Percentiles rank a stretch among this genome's conserved stretches.
Evolutionary conservation across 768 basidiomycete species (phyloP).

Genomic region (Naematelia aurantialba): DNA sequence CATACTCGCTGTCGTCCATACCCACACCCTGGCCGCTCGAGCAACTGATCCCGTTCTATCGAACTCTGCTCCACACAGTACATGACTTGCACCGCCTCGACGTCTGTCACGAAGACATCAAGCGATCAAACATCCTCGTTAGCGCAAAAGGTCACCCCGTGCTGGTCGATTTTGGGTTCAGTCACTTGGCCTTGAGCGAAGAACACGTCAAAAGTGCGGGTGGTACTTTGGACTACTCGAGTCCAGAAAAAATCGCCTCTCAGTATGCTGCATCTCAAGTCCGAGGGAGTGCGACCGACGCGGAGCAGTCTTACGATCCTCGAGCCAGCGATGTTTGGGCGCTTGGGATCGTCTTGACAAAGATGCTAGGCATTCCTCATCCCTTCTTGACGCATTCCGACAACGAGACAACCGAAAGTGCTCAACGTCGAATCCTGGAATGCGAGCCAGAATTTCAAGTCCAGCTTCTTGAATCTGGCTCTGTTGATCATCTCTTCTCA

Average conservation of each 20-base stretch:
- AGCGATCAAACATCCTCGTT: constrained; percentile 54
- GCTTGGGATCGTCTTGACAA: constrained; percentile 42
- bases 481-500: constrained; percentile 7
- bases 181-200: constrained; percentile 34
- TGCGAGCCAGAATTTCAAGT: constrained; percentile 8
- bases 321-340: constrained; percentile 44
- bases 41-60: constrained; percentile 38
- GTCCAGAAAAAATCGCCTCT: constrained; percentile 43
- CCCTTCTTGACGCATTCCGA: constrained; percentile 21
- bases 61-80: constrained; percentile 33
- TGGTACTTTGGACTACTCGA: constrained; percentile 46
- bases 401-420: constrained; percentile 26
- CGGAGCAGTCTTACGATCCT: constrained; percentile 35
- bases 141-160: constrained; percentile 32
- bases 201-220: constrained; percentile 34
- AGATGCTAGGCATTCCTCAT: constrained; percentile 32
- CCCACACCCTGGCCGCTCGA: constrained; percentile 12
- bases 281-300: background rate
- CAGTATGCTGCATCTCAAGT: constrained; percentile 10
- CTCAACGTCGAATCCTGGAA: constrained; percentile 29
- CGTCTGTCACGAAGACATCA: constrained; percentile 55
- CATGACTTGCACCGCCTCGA: constrained; percentile 49
- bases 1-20: constrained; percentile 19
- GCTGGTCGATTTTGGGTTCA: constrained; percentile 47
- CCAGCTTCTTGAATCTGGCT: background rate